phyloP scores from a whole-genome alignment of 352 stramenopile genomes.

The Phytopythium cucurbitacearum region DNA sequence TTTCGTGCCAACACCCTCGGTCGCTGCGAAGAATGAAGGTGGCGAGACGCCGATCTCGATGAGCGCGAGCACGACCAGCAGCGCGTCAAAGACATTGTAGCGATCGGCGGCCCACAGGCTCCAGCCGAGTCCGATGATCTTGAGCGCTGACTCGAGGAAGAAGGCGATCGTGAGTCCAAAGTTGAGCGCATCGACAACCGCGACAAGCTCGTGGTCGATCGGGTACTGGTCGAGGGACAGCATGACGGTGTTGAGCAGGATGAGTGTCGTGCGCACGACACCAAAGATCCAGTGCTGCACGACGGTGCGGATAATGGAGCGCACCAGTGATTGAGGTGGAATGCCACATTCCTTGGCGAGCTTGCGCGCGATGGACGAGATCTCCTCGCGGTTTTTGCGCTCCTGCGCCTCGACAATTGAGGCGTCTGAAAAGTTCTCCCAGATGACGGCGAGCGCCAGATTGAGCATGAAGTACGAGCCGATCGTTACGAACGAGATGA shows the following conservation, averaged over 20 bases:
- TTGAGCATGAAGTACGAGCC: constrained; percentile 91
- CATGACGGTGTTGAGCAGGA: constrained; percentile 80
- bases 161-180: constrained; percentile 55
- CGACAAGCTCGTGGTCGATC: constrained; percentile 24
- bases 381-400: constrained; percentile 21
- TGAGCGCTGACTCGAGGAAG: constrained; percentile 47
- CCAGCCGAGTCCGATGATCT: constrained; percentile 63
- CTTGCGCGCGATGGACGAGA: constrained; percentile 3
- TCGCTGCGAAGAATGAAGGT: constrained; percentile 17
- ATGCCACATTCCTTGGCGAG: background rate
- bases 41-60: constrained; percentile 39
- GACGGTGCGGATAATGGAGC: constrained; percentile 15
- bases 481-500: constrained; percentile 82
- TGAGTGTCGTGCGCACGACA: constrained; percentile 39
- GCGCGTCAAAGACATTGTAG: constrained; percentile 84
- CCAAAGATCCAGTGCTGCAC: constrained; percentile 55
- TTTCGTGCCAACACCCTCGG: constrained; percentile 5
- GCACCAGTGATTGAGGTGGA: constrained; percentile 11
- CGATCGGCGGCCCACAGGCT: constrained; percentile 40
- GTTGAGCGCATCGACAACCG: constrained; percentile 49
- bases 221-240: constrained; percentile 79
- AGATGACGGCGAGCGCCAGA: constrained; percentile 88
- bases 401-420: constrained; percentile 56
- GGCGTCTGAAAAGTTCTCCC: constrained; percentile 65
- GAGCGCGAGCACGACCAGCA: constrained; percentile 47